phyloP scores from a whole-genome alignment of 305 asterid genomes.

The Salvia sclarea region DNA sequence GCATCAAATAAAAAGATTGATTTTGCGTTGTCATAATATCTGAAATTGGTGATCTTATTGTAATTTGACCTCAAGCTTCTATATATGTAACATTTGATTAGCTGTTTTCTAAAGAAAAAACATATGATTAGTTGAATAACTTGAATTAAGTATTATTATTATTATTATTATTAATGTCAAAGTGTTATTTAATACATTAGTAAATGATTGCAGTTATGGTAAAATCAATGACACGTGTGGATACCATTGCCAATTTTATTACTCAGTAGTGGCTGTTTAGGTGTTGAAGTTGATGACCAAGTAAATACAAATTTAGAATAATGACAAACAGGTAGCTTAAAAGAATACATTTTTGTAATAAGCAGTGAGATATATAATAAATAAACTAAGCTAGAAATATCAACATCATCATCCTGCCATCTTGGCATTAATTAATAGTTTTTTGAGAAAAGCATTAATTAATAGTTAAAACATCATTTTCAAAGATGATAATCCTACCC shows the following conservation, averaged over 20 bases:
- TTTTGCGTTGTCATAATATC: background rate
- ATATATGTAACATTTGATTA: too few species aligned
- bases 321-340: background rate
- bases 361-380: background rate
- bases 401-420: background rate
- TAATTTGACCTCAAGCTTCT: too few species aligned
- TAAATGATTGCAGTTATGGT: background rate
- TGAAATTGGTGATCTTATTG: background rate
- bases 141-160: too few species aligned
- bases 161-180: background rate
- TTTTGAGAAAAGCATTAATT: too few species aligned
- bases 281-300: background rate
- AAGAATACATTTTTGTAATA: background rate
- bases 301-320: background rate
- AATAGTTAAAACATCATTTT: slow-evolving; percentile 9
- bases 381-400: background rate
- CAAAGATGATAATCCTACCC: background rate
- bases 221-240: background rate
- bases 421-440: background rate
- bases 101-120: too few species aligned
- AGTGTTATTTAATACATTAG: background rate
- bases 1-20: background rate
- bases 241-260: background rate
- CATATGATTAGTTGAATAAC: too few species aligned
- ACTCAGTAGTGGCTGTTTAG: background rate